Percentiles rank a stretch among this genome's conserved stretches.
Conservation (phyloP, 495 filamentous ascomycete genomes). For the Penicillium antarcticum region DNA sequence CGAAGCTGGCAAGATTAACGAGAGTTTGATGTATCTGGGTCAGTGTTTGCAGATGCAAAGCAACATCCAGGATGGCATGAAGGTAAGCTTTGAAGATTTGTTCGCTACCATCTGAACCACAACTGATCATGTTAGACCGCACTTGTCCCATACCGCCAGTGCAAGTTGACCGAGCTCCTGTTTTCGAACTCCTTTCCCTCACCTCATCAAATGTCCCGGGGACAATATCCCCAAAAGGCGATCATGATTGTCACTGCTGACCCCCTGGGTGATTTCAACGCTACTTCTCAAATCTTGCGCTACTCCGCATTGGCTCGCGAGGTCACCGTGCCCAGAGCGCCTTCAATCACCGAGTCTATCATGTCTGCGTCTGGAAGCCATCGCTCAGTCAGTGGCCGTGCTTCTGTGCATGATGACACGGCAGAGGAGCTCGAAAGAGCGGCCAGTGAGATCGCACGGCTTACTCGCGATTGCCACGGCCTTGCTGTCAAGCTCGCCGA, state of each 20-base stretch:
- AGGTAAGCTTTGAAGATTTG: slow-evolving; percentile 47
- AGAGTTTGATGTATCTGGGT: slow-evolving; percentile 95
- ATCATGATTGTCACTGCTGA: slow-evolving; percentile 98
- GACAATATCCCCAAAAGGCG: slow-evolving; percentile 73
- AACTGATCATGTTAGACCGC: slow-evolving; percentile 52
- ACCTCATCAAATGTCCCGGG: slow-evolving; percentile 49
- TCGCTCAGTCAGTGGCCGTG: slow-evolving; percentile 41
- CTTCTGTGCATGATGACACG: slow-evolving; percentile 47
- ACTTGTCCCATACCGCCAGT: slow-evolving; percentile 88
- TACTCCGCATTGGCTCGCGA: slow-evolving; percentile 93
- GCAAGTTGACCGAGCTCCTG: slow-evolving; percentile 92
- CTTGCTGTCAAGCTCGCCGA: slow-evolving; percentile 56
- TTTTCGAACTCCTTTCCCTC: slow-evolving; percentile 94
- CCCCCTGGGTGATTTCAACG: slow-evolving; percentile 90
- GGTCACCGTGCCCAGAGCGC: slow-evolving; percentile 85
- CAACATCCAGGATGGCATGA: slow-evolving; percentile 66
- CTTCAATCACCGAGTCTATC: slow-evolving; percentile 66
- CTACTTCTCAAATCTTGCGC: slow-evolving; percentile 91
- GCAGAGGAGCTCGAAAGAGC: slow-evolving; percentile 74
- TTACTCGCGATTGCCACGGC: slow-evolving; percentile 70
- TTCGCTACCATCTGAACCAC: not conserved
- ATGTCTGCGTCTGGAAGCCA: slow-evolving; percentile 40
- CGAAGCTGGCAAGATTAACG: slow-evolving; percentile 97
- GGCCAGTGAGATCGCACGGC: slow-evolving; percentile 66
- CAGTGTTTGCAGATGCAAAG: slow-evolving; percentile 97